Conservation (phyloP, 441 rosid genomes). For the Daphne laureola region DNA sequence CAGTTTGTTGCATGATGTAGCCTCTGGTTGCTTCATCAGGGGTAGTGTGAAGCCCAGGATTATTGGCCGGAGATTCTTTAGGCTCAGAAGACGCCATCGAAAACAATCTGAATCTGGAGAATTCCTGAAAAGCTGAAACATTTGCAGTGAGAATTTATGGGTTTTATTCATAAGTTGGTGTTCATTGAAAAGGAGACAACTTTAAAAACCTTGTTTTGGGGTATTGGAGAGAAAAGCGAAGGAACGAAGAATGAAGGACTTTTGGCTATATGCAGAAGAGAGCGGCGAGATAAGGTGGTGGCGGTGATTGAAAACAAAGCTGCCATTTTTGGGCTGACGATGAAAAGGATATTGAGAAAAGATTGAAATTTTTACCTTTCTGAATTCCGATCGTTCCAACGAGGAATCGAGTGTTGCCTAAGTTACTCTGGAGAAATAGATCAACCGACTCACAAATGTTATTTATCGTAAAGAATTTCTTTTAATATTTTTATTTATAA, state of each 20-base stretch:
- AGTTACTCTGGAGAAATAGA: too few species aligned
- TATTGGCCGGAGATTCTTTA: constrained; percentile 62
- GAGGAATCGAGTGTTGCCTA: not conserved
- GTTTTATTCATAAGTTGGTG: too few species aligned
- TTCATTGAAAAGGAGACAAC: not conserved
- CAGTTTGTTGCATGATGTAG: constrained; percentile 89
- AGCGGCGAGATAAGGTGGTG: constrained; percentile 31
- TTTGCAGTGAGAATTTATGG: not conserved
- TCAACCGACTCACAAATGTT: too few species aligned
- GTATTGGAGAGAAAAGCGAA: constrained; percentile 12
- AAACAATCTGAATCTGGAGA: constrained; percentile 29
- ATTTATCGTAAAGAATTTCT: too few species aligned
- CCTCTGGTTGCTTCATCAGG: constrained; percentile 73
- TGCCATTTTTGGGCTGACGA: constrained; percentile 9
- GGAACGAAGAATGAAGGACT: constrained; percentile 13
- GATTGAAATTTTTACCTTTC: constrained; percentile 3
- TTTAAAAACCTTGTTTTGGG: constrained; percentile 17
- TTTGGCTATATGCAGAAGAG: constrained; percentile 18
- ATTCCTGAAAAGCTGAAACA: constrained; percentile 25
- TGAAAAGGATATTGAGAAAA: too few species aligned
- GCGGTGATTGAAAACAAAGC: constrained; percentile 22
- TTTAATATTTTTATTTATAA: too few species aligned
- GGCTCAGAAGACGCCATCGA: constrained; percentile 69
- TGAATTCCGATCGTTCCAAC: not conserved
- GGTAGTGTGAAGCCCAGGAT: constrained; percentile 57